Base-by-base conservation (phyloP, 768 basidiomycete genomes). In the Collybia sp. region DNA sequence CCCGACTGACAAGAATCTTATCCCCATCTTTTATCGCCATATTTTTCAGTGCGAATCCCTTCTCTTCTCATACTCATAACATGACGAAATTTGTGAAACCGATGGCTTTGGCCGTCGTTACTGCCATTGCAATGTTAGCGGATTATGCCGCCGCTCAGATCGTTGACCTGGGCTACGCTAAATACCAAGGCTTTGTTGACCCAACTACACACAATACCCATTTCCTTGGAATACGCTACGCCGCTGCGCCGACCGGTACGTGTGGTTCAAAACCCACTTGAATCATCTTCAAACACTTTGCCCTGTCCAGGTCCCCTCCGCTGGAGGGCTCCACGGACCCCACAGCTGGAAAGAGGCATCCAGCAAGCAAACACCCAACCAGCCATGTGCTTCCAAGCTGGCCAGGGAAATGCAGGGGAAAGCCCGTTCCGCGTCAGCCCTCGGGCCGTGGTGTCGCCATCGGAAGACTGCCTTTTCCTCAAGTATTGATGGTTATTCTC, bases 151-250 rank as follows among this genome's bases (percentile, higher is more conserved):
- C 32, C 32, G 47, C 54, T 44, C n/a, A 53, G 11, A 46, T 69
- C 30, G 64, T 76, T 12, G 62, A 75, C 45, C 59, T 77, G 11
- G 74, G 74, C 2, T 73, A 75, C 50, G 69, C 75, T 0, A 56
- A 58, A 44, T 77, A 75, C 46, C 63, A 70, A 57, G 76, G 74
- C 1, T 43, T 55, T 0, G 53, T 69, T 11, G 61, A 72, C 43
- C 37, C 60, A 0, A 59, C 60, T 0, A 65, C 65, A 2, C 54
- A 56, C 11, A 63, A 69, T 47, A 65, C 66, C 0, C 51, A 58
- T 12, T 76, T 71, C 48, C 59, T 74, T 11, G 70, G 70, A 0
- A 65, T 77, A 37, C 67, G 77, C 6, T 80, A 73, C 58, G 77
- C 79, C 10, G 73, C 73, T 13, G 60, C 75, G 19, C 77, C 78